phyloP scores from a whole-genome alignment of 2,329 filamentous ascomycete species.

The Furcasterigmium sp. region DNA sequence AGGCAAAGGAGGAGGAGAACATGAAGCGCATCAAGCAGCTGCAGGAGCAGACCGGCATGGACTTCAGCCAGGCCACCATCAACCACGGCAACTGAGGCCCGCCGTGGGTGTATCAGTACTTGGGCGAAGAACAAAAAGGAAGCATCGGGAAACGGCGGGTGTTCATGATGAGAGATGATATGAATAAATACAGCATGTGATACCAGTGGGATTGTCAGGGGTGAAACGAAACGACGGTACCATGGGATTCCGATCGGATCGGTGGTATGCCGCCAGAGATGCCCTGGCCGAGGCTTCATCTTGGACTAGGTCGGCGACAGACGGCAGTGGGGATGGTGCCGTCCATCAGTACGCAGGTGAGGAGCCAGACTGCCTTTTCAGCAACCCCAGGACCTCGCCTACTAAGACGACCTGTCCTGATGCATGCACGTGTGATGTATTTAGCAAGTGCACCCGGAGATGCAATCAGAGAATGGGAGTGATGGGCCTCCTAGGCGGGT shows the following conservation, averaged over 20 bases:
- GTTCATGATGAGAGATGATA: not conserved
- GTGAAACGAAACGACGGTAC: slow-evolving; percentile 59
- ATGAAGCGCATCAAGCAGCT: slow-evolving; percentile 89
- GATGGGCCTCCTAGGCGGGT: no score
- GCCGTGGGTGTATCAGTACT: not conserved
- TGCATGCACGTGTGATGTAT: no score
- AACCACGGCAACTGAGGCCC: slow-evolving; percentile 19
- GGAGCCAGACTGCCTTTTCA: no score
- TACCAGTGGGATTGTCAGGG: slow-evolving; percentile 41
- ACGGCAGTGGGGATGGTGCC: slow-evolving; percentile 50
- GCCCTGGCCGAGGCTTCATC: slow-evolving; percentile 41
- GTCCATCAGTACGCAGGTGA: slow-evolving; percentile 27
- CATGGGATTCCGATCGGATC: slow-evolving; percentile 25
- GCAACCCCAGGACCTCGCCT: no score
- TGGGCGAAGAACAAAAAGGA: not conserved
- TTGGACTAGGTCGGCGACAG: slow-evolving; percentile 52
- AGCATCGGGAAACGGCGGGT: no score
- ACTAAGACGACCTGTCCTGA: no score
- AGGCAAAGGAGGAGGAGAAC: slow-evolving; percentile 95
- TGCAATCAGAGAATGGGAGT: no score
- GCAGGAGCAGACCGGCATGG: slow-evolving; percentile 74
- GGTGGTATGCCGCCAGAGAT: slow-evolving; percentile 54
- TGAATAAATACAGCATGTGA: not conserved
- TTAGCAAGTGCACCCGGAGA: no score
- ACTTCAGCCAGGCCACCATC: slow-evolving; percentile 67